Evolutionary conservation across 148 eudicot species (phyloP).

Genomic region (Oxyria digyna): DNA sequence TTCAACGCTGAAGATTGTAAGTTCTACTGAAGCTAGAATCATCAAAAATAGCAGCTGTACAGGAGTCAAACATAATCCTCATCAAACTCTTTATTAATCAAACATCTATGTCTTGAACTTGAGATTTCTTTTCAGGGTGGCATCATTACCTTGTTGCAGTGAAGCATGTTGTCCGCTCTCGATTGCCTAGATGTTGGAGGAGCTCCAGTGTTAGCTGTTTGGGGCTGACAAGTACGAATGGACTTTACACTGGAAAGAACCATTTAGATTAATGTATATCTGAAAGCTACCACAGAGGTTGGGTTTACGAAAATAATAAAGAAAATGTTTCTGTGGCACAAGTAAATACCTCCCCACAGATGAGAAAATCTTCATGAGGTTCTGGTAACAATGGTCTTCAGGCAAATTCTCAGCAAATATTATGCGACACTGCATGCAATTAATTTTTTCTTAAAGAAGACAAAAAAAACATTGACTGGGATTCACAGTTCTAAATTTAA

Average conservation of each 20-base stretch:
- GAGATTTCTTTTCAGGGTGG: not conserved
- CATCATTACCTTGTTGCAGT: slow-evolving; percentile 71
- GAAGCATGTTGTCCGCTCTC: slow-evolving; percentile 44
- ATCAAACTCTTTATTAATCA: no score
- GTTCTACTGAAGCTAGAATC: no score
- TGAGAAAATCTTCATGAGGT: slow-evolving; percentile 93
- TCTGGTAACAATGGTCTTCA: slow-evolving; percentile 95
- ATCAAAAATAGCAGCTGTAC: no score
- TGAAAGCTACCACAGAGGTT: not conserved
- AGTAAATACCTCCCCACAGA: slow-evolving; percentile 68
- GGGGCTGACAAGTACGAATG: slow-evolving; percentile 92
- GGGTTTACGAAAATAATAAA: not conserved
- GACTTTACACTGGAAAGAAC: slow-evolving; percentile 62
- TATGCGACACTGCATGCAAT: slow-evolving; percentile 60
- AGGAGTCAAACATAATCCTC: no score
- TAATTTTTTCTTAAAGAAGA: no score
- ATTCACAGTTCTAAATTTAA: not conserved
- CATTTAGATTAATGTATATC: slow-evolving; percentile 4
- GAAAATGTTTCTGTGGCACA: not conserved
- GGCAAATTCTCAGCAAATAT: slow-evolving; percentile 93
- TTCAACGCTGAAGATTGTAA: no score
- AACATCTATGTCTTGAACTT: not conserved
- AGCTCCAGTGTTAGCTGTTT: slow-evolving; percentile 59
- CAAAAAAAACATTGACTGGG: not conserved
- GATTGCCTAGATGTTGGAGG: slow-evolving; percentile 58